Base-by-base conservation (phyloP, 176 grass and related monocot genomes). In the Aegilops tauschii region DNA sequence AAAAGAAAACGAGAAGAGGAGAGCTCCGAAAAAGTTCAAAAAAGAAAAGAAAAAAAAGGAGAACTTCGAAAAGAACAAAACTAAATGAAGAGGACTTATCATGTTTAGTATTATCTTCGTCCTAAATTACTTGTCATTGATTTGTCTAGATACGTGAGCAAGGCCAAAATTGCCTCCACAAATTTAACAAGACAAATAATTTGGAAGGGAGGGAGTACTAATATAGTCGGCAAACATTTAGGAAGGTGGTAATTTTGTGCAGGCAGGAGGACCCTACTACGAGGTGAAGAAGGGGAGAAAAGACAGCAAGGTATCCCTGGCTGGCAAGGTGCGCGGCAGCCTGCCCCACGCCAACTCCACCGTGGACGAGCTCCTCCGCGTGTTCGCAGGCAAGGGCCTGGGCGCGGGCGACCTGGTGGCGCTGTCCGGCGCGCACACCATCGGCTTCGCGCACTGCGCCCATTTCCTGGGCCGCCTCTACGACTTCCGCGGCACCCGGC, bases 371-470 rank as follows among this genome's bases (percentile, higher is more conserved):
- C 94, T 99, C 67, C 86, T 99, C 70, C 90, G 92, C 49, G 85
- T 90, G 77, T 99, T 99, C 88, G 85, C 87, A n/a, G 73, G 77
- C 85, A 99, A 94, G 68, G 89, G 88, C 50, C 89, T 91, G 14
- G 85, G 77, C 65, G 54, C 61, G 0, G 59, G 30, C 20, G 86
- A 91, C 92, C 79, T 94, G 50, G 85, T 91, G 36, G 91, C 87
- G n/a, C 81, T 91, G 5, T 93, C 91, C 0, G 94, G 89, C 18
- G 88, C 83, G 12, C 93, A 95, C 87, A 99, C 97, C 32, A 89
- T 99, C 16, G 94, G 97, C 1, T 99, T 92, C 89, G 90, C 94
- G 61, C 97, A 99, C 89, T 96, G 97, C 86, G 76, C 69, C n/a
- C 90, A 90, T 67, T 80, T 93, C 34, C 44, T 90, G 0, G 91